Base-by-base conservation (phyloP, 2,329 filamentous ascomycete genomes). In the Escovopsis sp. region DNA sequence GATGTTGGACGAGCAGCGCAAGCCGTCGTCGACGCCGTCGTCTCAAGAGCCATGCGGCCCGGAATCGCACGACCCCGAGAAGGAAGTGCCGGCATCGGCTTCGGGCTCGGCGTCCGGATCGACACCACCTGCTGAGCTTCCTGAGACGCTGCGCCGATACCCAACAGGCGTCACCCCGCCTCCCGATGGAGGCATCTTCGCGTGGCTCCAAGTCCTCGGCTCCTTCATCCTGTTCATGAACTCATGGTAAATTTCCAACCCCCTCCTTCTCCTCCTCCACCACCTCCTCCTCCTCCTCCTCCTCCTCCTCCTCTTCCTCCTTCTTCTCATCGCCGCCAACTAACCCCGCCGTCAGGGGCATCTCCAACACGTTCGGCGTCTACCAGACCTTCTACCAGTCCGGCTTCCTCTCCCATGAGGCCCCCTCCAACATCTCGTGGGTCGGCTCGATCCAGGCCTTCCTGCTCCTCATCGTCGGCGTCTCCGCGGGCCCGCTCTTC, bases 381-480 rank as follows among this genome's bases (percentile, higher is more conserved):
- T 76, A 68, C 42, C 68, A 75, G 43, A 63, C 62, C 2, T 70
- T 71, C 52, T 75, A 74, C 43, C 47, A 55, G 35, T 55, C 52
- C 25, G 57, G 50, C 9, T 50, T 32, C 14, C 34, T 46, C 8
- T 41, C 37, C 3, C 8, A 35, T 53, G 55, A 41, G 42, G 55
- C 31, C 39, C 68, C 46, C 36, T 46, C 38, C 31, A 46, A 15
- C 46, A 60, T 41, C n/a, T 47, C 46, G 1, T 51, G 50, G 48
- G 63, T 70, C 13, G 65, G 65, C 13, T 61, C 62, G 4, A 44
- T 66, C 5, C 65, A 69, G 37, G 53, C 53, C 1, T 65, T 62
- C 30, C 47, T 71, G 4, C 53, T 70, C n/a, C 35, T 47, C 17
- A 27, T 57, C 41, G 39, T 46, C 2, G 50, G 47, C 27, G 25